Percentiles rank a stretch among this genome's conserved stretches.
These are phyloP conservation scores for Geotrichum restrictum DNA, from an alignment of 1,139 yeast species.

Conservation along the genomic window DNA sequence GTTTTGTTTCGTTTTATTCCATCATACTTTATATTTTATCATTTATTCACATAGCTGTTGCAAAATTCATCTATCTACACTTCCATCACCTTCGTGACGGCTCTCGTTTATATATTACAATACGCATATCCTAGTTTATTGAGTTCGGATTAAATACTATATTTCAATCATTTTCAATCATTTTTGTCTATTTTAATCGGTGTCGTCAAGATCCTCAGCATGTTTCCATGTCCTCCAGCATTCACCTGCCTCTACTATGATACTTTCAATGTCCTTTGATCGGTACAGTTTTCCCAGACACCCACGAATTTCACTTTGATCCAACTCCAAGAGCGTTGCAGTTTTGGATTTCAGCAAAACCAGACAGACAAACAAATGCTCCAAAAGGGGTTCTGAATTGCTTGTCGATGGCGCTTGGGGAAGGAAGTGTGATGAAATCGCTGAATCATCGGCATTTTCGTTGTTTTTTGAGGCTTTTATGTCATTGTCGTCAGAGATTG, in stretches of 20 bases:
- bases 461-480: background rate
- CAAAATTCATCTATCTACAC: background rate
- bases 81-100: background rate
- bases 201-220: conserved; percentile 31
- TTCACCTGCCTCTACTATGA: conserved; percentile 77
- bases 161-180: background rate
- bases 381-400: conserved; percentile 54
- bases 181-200: background rate
- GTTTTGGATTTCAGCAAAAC: conserved; percentile 80
- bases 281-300: conserved; percentile 56
- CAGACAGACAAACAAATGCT: conserved; percentile 68
- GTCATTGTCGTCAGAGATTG: background rate
- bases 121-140: too few relatives aligned
- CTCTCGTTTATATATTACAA: too few relatives aligned
- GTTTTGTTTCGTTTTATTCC: background rate
- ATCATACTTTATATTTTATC: background rate
- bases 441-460: background rate
- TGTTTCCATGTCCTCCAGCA: conserved; percentile 85
- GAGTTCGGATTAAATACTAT: too few relatives aligned
- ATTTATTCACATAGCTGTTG: background rate
- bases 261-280: conserved; percentile 57
- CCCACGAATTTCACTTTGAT: conserved; percentile 84
- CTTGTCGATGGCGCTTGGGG: too few relatives aligned
- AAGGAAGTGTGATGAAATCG: background rate
- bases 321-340: conserved; percentile 73